Evolutionary conservation across 2,329 filamentous ascomycete genomes (phyloP), one percentile per base, ranked within the genome.

Genomic region (Neocatenulostroma microsporum): DNA sequence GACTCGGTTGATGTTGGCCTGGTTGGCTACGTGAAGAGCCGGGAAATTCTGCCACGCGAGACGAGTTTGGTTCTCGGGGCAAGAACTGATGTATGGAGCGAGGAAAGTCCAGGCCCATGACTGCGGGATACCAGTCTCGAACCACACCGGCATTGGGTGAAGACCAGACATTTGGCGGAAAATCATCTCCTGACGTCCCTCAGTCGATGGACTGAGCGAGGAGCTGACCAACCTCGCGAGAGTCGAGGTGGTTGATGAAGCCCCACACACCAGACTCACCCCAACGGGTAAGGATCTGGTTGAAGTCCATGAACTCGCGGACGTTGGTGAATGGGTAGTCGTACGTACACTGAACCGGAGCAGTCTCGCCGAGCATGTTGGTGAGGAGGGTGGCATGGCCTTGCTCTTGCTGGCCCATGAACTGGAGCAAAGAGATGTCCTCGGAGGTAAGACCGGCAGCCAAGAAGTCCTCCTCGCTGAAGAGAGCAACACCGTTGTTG

Each of bases 41-140:
- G 84, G 85, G 64, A 84, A 88, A 66, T 93, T 93, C 57, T 89
- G 82, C 84, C 85, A 93, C 17, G 78, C 72, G 20, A 93, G 67
- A 5, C 83, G 76, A 1, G 83, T 89, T 48, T 80, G 78, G 56
- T 81, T 76, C 28, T 62, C 64, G 0, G 85, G 84, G 58, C 85
- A 93, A 4, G 72, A 80, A 21, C 75, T 78, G 58, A 93, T 88
- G 61, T 87, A 87, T 0, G 84, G 85, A 0, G 85, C 84, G 4
- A 91, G 68, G 15, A 85, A 70, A 0, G 84, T 82, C 85, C 85
- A 93, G 0, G 79, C 76, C 84, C 84, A 93, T 0, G 80, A 84
- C 58, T 93, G 85, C 0, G 84, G 84, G 17, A 89, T 78, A 25
- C 83, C 83, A 5, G 77, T 70, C 51, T 84, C 78, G 55, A 89